Conservation (phyloP, 2,329 filamentous ascomycete species). For the Fusarium redolens region DNA sequence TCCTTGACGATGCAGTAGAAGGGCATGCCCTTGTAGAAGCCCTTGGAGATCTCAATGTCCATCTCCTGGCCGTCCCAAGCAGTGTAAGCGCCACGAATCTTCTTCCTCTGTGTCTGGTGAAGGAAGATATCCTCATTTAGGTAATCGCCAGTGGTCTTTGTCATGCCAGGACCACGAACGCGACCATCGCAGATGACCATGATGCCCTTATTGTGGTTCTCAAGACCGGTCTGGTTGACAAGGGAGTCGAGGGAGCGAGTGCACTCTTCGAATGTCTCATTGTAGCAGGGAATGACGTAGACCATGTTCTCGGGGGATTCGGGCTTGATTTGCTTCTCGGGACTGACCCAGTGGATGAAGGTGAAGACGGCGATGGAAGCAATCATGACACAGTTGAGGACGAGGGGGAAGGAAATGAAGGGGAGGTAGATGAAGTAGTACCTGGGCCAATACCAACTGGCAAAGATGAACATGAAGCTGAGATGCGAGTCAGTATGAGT, state of each 20-base stretch:
- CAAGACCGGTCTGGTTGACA: background rate
- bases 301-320: background rate
- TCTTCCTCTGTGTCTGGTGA: background rate
- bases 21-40: background rate
- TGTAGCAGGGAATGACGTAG: background rate
- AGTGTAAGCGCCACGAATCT: background rate
- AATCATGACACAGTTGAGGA: background rate
- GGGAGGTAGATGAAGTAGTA: background rate
- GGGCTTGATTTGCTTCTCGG: background rate
- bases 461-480: background rate
- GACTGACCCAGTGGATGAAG: background rate
- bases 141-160: background rate
- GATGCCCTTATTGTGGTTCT: background rate
- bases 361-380: background rate
- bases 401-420: background rate
- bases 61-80: background rate
- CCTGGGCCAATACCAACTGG: background rate
- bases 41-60: background rate
- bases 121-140: background rate
- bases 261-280: background rate
- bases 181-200: background rate
- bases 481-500: background rate
- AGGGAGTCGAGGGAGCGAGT: background rate
- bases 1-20: background rate
- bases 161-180: background rate